Evolutionary conservation across 2,329 filamentous ascomycete species (phyloP).

Genomic region (Microcyclospora pomicola): DNA sequence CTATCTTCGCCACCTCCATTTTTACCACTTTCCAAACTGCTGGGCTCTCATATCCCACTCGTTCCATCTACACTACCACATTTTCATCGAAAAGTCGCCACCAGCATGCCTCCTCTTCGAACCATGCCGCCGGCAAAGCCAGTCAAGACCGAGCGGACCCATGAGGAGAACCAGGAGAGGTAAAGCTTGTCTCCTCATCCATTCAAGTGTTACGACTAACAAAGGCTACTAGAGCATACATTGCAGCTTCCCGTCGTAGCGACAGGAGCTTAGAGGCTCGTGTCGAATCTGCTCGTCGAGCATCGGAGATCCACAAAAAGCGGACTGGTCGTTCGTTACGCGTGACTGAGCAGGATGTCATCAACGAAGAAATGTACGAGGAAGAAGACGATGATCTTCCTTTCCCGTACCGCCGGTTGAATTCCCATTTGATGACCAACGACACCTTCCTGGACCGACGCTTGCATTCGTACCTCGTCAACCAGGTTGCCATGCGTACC

Average conservation of each 20-base stretch:
- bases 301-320: slow-evolving; percentile 82
- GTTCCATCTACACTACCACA: too few species aligned
- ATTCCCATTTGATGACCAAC: slow-evolving; percentile 46
- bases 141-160: slow-evolving; percentile 56
- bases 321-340: slow-evolving; percentile 70
- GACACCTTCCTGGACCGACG: slow-evolving; percentile 49
- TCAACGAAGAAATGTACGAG: slow-evolving; percentile 91
- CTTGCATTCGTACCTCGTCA: slow-evolving; percentile 45
- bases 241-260: slow-evolving; percentile 74
- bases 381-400: slow-evolving; percentile 77
- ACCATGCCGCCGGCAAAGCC: slow-evolving; percentile 29
- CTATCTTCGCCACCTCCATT: too few species aligned
- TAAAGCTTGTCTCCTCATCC: slow-evolving; percentile 20
- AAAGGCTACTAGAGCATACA: slow-evolving; percentile 53
- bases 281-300: slow-evolving; percentile 72
- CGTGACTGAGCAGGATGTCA: slow-evolving; percentile 73
- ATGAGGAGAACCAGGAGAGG: slow-evolving; percentile 70
- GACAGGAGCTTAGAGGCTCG: slow-evolving; percentile 80
- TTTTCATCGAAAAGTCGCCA: not conserved
- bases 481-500: slow-evolving; percentile 43
- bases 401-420: slow-evolving; percentile 50
- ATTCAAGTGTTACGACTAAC: slow-evolving; percentile 1
- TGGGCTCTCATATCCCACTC: too few species aligned
- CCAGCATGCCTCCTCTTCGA: slow-evolving; percentile 20
- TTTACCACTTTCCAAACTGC: too few species aligned